Conservation (phyloP, 768 basidiomycete genomes). For the Hypsizygus marmoreus region DNA sequence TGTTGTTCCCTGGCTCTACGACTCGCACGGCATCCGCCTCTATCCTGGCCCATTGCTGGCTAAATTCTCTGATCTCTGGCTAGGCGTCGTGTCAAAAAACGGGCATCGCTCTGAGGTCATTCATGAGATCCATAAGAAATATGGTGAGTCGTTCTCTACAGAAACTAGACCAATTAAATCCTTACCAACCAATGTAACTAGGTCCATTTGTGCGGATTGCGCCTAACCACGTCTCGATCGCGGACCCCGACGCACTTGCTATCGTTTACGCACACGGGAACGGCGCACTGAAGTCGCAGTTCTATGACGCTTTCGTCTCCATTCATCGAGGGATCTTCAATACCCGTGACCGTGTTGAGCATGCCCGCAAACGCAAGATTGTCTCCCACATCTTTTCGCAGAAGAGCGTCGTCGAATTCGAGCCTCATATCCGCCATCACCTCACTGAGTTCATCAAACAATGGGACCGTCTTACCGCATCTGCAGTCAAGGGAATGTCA, state of each 20-base stretch:
- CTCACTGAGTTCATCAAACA: conserved; percentile 62
- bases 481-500: conserved; percentile 53
- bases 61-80: conserved; percentile 72
- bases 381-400: conserved; percentile 84
- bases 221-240: conserved; percentile 76
- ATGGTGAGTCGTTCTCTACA: conserved; percentile 48
- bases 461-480: conserved; percentile 72
- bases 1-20: conserved; percentile 53
- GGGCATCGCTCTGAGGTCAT: conserved; percentile 78
- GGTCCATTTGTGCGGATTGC: conserved; percentile 71
- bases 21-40: conserved; percentile 58
- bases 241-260: conserved; percentile 75
- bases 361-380: conserved; percentile 90
- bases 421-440: conserved; percentile 70
- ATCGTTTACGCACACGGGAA: conserved; percentile 82
- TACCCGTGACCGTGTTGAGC: conserved; percentile 74
- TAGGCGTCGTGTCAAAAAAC: conserved; percentile 61
- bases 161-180: neutral
- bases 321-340: conserved; percentile 77
- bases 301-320: conserved; percentile 80
- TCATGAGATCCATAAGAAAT: conserved; percentile 70
- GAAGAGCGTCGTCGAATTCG: conserved; percentile 85
- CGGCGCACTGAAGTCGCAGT: conserved; percentile 78
- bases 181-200: conserved; percentile 23
- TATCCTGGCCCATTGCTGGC: conserved; percentile 75